Percentiles rank a stretch among this genome's conserved stretches.
These are phyloP conservation scores for Phalaenopsis equestris DNA, from an alignment of 106 monocot genomes.

Conservation along the genomic window DNA sequence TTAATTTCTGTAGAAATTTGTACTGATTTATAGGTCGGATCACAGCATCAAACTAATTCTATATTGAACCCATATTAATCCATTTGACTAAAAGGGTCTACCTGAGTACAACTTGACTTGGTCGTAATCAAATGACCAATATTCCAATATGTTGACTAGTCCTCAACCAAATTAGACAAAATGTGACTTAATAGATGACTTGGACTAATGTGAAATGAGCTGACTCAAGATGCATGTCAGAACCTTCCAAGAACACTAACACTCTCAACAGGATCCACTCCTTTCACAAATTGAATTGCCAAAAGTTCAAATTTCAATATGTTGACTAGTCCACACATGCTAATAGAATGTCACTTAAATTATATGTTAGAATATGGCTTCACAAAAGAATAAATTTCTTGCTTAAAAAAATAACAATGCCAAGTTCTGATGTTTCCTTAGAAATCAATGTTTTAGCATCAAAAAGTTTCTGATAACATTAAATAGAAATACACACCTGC, in stretches of 20 bases:
- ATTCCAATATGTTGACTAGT: too few relatives aligned
- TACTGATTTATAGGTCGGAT: too few relatives aligned
- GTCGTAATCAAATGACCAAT: background rate
- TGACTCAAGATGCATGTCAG: background rate
- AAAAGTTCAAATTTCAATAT: background rate
- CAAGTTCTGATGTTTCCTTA: background rate
- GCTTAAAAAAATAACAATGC: background rate
- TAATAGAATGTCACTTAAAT: background rate
- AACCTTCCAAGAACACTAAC: background rate
- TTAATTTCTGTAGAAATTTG: too few relatives aligned
- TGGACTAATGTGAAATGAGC: background rate
- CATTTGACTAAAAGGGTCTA: background rate
- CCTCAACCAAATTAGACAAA: background rate
- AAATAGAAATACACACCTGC: conserved; percentile 19
- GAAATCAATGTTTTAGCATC: conserved; percentile 1
- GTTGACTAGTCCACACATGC: background rate
- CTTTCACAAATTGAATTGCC: background rate
- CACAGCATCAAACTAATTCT: too few relatives aligned
- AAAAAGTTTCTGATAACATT: background rate
- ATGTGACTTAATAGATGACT: background rate
- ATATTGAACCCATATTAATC: background rate
- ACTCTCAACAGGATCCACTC: background rate
- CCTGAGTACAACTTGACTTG: background rate
- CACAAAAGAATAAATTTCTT: background rate
- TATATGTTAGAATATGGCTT: background rate